Evolutionary conservation across 2,329 filamentous ascomycete species (phyloP).

Genomic region (Arthrobotrys sinensis): DNA sequence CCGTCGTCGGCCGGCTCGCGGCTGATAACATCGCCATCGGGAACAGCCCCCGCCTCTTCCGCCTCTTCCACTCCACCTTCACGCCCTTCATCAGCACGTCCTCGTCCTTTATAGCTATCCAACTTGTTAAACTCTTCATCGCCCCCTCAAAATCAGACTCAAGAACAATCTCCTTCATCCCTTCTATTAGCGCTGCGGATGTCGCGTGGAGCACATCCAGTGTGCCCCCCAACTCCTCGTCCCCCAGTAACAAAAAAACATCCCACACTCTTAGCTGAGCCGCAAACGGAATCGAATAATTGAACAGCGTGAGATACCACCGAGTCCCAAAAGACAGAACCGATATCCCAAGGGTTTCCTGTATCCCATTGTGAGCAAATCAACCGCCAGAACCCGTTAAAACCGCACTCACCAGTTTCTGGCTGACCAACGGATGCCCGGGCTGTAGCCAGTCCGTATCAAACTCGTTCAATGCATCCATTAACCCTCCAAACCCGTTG

Average conservation of each 20-base stretch:
- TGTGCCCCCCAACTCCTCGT: slow-evolving; percentile 78
- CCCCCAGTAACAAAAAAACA: slow-evolving; percentile 94
- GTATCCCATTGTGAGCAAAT: background rate
- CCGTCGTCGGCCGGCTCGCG: slow-evolving; percentile 68
- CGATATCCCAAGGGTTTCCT: slow-evolving; percentile 84
- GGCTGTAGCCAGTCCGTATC: slow-evolving; percentile 84
- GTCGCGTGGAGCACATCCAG: slow-evolving; percentile 92
- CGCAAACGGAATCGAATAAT: slow-evolving; percentile 93
- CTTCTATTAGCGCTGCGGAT: slow-evolving; percentile 89
- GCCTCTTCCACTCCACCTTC: slow-evolving; percentile 84
- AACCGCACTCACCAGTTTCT: slow-evolving; percentile 78
- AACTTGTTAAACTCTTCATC: slow-evolving; percentile 96
- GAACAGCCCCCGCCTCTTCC: slow-evolving; percentile 61
- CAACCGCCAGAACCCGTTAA: slow-evolving; percentile 4
- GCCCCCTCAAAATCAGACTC: slow-evolving; percentile 97
- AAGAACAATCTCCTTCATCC: slow-evolving; percentile 86
- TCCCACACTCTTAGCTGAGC: slow-evolving; percentile 98
- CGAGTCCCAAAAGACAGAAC: slow-evolving; percentile 94
- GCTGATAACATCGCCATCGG: slow-evolving; percentile 27
- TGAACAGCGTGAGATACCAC: slow-evolving; percentile 98
- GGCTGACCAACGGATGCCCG: slow-evolving; percentile 77
- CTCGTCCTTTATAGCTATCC: slow-evolving; percentile 93
- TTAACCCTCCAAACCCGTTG: slow-evolving; percentile 86
- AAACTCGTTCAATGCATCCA: slow-evolving; percentile 88
- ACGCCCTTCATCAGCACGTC: slow-evolving; percentile 93